These are phyloP conservation scores for Penicillium silybi DNA, from an alignment of 495 filamentous ascomycete species.

Conservation along the genomic window DNA sequence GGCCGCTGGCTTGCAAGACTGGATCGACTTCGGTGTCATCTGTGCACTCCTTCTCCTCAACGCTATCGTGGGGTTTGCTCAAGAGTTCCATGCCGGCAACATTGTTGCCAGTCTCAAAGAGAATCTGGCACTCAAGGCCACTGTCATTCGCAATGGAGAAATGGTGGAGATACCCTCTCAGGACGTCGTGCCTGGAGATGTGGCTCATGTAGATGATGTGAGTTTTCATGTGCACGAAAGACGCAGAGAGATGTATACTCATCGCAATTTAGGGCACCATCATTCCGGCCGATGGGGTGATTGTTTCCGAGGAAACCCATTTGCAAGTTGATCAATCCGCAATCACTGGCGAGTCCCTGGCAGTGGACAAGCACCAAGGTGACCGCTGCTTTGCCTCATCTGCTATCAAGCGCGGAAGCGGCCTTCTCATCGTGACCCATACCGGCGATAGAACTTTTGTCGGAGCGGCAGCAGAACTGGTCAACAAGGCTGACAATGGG, in stretches of 20 bases:
- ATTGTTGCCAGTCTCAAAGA: constrained; percentile 92
- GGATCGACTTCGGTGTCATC: constrained; percentile 79
- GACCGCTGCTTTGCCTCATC: constrained; percentile 82
- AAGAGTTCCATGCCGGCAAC: constrained; percentile 86
- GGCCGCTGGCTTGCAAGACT: constrained; percentile 71
- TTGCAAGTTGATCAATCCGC: constrained; percentile 90
- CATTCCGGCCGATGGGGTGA: constrained; percentile 81
- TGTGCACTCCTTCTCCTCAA: constrained; percentile 73
- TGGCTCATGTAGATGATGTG: constrained; percentile 79
- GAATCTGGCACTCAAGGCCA: constrained; percentile 80
- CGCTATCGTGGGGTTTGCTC: constrained; percentile 78
- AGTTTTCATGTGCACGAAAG: neutral
- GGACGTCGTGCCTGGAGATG: constrained; percentile 85
- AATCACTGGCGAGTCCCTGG: constrained; percentile 89
- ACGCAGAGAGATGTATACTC: neutral
- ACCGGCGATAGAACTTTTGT: constrained; percentile 88
- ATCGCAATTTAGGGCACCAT: constrained; percentile 61
- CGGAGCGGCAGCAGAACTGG: constrained; percentile 81
- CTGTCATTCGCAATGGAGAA: constrained; percentile 72
- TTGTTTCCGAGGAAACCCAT: constrained; percentile 74
- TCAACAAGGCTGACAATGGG: constrained; percentile 66
- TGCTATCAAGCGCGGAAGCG: constrained; percentile 83
- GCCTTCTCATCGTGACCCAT: constrained; percentile 72
- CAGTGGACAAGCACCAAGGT: constrained; percentile 78
- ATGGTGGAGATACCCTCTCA: constrained; percentile 69